Percentiles rank a stretch among this genome's conserved stretches.
Evolutionary conservation across 1,284 basidiomycete genomes (phyloP).

Genomic region (Puccinia novopanici): DNA sequence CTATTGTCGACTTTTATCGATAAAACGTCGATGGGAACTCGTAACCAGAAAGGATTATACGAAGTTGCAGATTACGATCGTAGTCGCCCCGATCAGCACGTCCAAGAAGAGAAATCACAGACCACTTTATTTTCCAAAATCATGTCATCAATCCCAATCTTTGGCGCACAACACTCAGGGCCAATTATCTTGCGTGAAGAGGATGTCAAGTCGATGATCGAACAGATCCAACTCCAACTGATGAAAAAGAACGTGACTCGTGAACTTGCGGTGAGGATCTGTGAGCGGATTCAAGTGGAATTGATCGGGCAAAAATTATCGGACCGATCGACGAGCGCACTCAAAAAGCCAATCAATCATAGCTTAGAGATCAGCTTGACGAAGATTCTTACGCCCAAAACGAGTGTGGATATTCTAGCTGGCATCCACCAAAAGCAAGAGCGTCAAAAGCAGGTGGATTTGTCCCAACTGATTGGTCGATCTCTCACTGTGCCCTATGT

Average conservation of each 20-base stretch:
- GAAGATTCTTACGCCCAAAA: constrained; percentile 91
- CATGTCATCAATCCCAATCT: too few relatives aligned
- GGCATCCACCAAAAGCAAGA: constrained; percentile 64
- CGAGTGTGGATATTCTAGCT: constrained; percentile 89
- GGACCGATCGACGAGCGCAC: too few relatives aligned
- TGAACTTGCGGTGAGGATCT: too few relatives aligned
- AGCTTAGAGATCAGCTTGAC: constrained; percentile 86
- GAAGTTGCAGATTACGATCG: constrained; percentile 89
- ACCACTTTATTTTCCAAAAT: too few relatives aligned
- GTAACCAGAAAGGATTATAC: constrained; percentile 80
- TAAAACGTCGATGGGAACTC: constrained; percentile 73
- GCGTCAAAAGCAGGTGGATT: constrained; percentile 62
- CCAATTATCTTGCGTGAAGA: too few relatives aligned
- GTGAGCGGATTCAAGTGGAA: too few relatives aligned
- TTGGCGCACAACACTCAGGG: too few relatives aligned
- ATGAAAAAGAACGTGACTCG: too few relatives aligned
- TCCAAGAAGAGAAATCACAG: constrained; percentile 47
- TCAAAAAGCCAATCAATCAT: constrained; percentile 77
- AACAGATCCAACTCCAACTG: too few relatives aligned
- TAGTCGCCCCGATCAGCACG: constrained; percentile 50
- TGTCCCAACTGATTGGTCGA: constrained; percentile 8
- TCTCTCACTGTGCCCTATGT: constrained; percentile 68
- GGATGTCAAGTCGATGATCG: too few relatives aligned
- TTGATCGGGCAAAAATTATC: too few relatives aligned
- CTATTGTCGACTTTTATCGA: constrained; percentile 71